Conservation (phyloP, 108 stramenopile genomes). For the Nannochloropsis salina region DNA sequence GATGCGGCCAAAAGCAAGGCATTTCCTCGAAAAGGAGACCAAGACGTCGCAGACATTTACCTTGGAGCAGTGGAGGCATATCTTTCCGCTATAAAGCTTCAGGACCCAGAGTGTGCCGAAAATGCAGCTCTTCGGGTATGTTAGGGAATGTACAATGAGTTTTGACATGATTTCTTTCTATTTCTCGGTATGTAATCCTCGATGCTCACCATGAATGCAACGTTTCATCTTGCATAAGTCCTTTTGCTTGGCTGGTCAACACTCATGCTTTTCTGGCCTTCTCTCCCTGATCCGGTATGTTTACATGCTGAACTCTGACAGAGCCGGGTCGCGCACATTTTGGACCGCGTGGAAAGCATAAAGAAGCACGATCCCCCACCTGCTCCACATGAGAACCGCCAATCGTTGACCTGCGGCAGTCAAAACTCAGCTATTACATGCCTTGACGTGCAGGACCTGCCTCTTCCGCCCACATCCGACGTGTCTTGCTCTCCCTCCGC, state of each 20-base stretch:
- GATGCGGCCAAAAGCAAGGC: not conserved
- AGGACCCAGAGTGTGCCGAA: not conserved
- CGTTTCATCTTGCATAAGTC: too few species aligned
- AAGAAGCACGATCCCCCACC: not conserved
- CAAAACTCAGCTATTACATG: not conserved
- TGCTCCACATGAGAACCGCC: not conserved
- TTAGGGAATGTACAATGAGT: too few species aligned
- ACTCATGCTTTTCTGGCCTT: too few species aligned
- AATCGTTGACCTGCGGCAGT: not conserved
- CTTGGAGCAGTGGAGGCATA: conserved; percentile 1
- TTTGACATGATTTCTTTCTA: too few species aligned
- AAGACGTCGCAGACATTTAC: not conserved
- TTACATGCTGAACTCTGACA: not conserved
- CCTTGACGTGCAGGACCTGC: not conserved
- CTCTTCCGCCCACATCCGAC: not conserved
- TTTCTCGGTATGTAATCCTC: too few species aligned
- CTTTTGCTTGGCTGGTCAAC: too few species aligned
- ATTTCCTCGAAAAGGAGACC: not conserved
- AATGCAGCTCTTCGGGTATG: not conserved
- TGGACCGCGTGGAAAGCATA: not conserved
- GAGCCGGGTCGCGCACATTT: not conserved
- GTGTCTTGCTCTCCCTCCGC: not conserved
- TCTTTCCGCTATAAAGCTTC: not conserved
- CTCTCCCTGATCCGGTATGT: too few species aligned
- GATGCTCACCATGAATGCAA: too few species aligned